These are phyloP conservation scores for Boechera retrofracta DNA, from an alignment of 345 rosid genomes.

Conservation along the genomic window DNA sequence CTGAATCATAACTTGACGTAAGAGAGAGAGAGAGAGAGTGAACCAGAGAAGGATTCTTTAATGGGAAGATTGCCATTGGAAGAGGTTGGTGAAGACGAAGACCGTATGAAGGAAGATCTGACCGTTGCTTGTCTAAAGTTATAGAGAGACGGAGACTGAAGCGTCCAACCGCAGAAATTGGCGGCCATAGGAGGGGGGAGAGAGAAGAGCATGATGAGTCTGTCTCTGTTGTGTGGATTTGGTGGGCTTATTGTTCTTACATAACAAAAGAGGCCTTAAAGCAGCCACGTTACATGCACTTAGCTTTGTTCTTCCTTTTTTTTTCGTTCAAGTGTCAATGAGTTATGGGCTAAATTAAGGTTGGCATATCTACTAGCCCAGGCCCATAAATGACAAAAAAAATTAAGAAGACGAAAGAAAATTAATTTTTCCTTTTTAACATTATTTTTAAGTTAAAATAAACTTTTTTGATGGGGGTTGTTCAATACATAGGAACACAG, in stretches of 20 bases:
- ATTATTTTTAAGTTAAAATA: too few species aligned
- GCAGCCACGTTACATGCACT: constrained; percentile 46
- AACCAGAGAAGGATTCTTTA: constrained; percentile 53
- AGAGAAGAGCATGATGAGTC: constrained; percentile 14
- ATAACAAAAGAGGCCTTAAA: constrained; percentile 36
- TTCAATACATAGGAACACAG: too few species aligned
- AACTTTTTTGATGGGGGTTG: too few species aligned
- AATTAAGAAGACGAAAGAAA: too few species aligned
- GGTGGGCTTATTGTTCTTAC: constrained; percentile 35
- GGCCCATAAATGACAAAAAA: not conserved
- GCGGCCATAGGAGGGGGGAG: constrained; percentile 20
- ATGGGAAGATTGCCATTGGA: constrained; percentile 52
- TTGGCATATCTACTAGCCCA: not conserved
- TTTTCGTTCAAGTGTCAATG: too few species aligned
- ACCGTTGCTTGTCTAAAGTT: constrained; percentile 38
- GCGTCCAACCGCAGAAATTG: constrained; percentile 43
- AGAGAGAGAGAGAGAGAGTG: constrained; percentile 30
- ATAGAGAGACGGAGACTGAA: constrained; percentile 34
- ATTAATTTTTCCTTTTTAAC: too few species aligned
- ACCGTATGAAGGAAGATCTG: constrained; percentile 47
- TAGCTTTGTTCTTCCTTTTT: not conserved
- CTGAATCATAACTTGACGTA: not conserved
- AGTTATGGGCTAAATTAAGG: not conserved
- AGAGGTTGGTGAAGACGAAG: constrained; percentile 42
- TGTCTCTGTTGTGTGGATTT: constrained; percentile 30